A percentile compares a stretch with the other conserved stretches of the same genome.
phyloP scores from a whole-genome alignment of 495 filamentous ascomycete genomes.

The Pseudomonodictys pantanalensis region DNA sequence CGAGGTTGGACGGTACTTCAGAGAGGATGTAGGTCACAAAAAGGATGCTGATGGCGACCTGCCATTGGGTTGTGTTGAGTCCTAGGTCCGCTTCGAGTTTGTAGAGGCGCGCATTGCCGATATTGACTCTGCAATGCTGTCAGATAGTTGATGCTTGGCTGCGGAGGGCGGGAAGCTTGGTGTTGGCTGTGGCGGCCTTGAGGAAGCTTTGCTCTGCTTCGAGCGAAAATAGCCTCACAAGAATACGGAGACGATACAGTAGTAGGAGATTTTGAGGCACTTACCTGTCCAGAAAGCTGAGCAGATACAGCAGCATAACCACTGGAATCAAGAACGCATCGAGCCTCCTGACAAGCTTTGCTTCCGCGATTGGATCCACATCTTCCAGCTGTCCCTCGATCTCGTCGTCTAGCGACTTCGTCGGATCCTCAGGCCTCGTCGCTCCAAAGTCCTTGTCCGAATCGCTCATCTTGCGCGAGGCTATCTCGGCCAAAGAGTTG shows the following conservation, averaged over 20 bases:
- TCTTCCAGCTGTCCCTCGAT: constrained; percentile 28
- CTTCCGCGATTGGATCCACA: constrained; percentile 47
- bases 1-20: constrained; percentile 63
- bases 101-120: constrained; percentile 72
- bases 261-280: too few relatives aligned
- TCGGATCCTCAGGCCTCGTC: not conserved
- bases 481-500: not conserved
- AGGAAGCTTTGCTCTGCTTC: too few relatives aligned
- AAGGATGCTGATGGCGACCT: constrained; percentile 66
- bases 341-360: constrained; percentile 51
- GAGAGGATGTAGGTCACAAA: constrained; percentile 65
- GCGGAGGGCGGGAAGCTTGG: not conserved
- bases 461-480: constrained; percentile 1
- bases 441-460: constrained; percentile 11
- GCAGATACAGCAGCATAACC: constrained; percentile 59
- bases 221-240: too few relatives aligned
- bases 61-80: constrained; percentile 61
- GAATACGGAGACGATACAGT: too few relatives aligned
- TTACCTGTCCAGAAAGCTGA: constrained; percentile 64
- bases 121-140: constrained; percentile 57
- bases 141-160: not conserved
- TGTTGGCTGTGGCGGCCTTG: too few relatives aligned
- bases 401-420: constrained; percentile 8
- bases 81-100: constrained; percentile 64
- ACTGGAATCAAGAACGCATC: constrained; percentile 61